Percentiles rank a stretch among this genome's conserved stretches.
These are phyloP conservation scores for Pulveroboletus sp. DNA, from an alignment of 768 basidiomycete species.

Conservation along the genomic window DNA sequence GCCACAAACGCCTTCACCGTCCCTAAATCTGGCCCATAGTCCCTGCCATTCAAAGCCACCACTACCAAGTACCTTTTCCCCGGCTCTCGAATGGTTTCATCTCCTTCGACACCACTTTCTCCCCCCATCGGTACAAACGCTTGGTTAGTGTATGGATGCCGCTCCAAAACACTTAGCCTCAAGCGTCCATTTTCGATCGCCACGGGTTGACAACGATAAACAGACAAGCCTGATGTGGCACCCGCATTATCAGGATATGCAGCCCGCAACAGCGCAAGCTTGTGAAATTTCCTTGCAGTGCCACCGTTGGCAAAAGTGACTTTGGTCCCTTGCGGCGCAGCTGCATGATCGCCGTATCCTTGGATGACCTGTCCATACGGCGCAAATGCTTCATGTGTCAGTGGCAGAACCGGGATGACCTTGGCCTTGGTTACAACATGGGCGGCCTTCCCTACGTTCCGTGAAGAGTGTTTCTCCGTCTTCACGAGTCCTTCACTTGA, in stretches of 20 bases:
- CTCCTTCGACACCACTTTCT: constrained; percentile 32
- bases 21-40: constrained; percentile 71
- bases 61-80: constrained; percentile 72
- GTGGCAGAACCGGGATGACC: constrained; percentile 52
- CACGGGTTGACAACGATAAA: constrained; percentile 74
- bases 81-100: constrained; percentile 43
- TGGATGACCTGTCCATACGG: constrained; percentile 91
- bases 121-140: constrained; percentile 93
- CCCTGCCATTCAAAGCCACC: constrained; percentile 72
- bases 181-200: constrained; percentile 43
- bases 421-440: constrained; percentile 14
- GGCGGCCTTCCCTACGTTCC: not conserved
- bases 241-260: constrained; percentile 56
- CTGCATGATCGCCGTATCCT: constrained; percentile 65
- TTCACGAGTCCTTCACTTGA: constrained; percentile 2
- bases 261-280: constrained; percentile 65
- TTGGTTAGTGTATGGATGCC: constrained; percentile 87
- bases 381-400: constrained; percentile 83
- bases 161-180: constrained; percentile 72
- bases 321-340: constrained; percentile 63
- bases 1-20: constrained; percentile 83
- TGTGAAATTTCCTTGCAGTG: constrained; percentile 90
- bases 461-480: not conserved
- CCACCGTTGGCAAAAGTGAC: constrained; percentile 85
- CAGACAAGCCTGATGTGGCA: constrained; percentile 69